Base-by-base conservation (phyloP, 2,329 filamentous ascomycete species). In the Paecilomyces fulvus region DNA sequence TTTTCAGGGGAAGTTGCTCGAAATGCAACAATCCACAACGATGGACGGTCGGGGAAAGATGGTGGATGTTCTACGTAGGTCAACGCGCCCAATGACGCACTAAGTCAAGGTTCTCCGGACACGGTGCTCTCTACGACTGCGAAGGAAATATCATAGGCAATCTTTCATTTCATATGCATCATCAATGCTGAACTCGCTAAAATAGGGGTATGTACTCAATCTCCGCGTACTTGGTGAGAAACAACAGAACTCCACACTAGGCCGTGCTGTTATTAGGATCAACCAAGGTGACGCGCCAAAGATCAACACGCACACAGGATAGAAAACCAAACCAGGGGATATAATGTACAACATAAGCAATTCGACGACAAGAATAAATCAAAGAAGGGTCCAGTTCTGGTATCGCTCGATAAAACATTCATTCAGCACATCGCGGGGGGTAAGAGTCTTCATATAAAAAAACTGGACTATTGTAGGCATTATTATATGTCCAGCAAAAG, bases 61-160 rank as follows among this genome's bases (percentile, higher is more conserved):
- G 37, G 17, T 49, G 57, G 60, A 63, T 61, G 55, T 53, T 56
- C 55, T 53, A 50, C 61, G 60, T 58, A 61, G 61, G 61, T 63
- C 53, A 58, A 57, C 56, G 53, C 58, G 21, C 48, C 57, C 30
- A 53, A 37, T 33, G 33, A 37, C 28, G 20, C 48, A 49, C 48
- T 11, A n/a, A 43, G 37, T 43, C 6, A 43, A 17, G 37, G 17
- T 43, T 17, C 43, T 23, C 43, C 6, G 43, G 43, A 48, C 43
- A 48, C 43, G 11, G n/a, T n/a, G n/a, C n/a, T 2, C 1, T 43
- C 3, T 43, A 9, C 17, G 6, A n/a, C n/a, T n/a, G n/a, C n/a
- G n/a, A n/a, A n/a, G n/a, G 10, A 43, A 43, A 20, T 17, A n/a
- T n/a, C 37, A 43, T 8, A 43, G 6, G 12, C 2, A 43, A 17